Evolutionary conservation across 75 land plant genomes (phyloP), one percentile per base, ranked within the genome.

Genomic region (Cryptomeria japonica): DNA sequence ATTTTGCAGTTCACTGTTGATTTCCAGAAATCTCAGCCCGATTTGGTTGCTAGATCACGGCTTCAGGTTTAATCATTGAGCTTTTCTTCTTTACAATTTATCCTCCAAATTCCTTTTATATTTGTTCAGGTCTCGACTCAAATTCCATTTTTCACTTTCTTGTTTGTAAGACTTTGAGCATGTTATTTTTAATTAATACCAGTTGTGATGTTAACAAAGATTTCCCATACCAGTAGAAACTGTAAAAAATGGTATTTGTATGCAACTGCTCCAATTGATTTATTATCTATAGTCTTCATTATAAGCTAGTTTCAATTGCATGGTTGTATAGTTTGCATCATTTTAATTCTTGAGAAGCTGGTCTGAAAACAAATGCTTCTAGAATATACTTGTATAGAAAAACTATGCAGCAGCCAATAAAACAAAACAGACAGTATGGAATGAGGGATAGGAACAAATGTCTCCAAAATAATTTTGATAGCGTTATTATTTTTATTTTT

Each of bases 21-120:
- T 72, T 98, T 96, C 55, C 99, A 98, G 83, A 96, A 95, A 88
- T 84, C 88, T 34, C 89, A 96, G 85, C 99, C 99, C 61, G 99
- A 95, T 92, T 91, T 98, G 82, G 97, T 98, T 88, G 95, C 99
- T 76, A 94, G 99, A 87, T 90, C 99, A 87, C 91, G 93, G 86
- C 90, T 98, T 53, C 99, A 98, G 96, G 99, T 97, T 82, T 44
- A 51, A 75, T 34, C 37, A 75, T 75, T 34, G 37, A 12, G 34
- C 37, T 34, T 75, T 51, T 75, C 15, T 32, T 14, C 38, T 34
- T 13, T 34, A 31, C 37, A 64, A 75, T 13, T 75, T 75, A 34
- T 64, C n/a, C 70, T 6, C 31, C n/a, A 64, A 14, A 31, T 41
- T n/a, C 61, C 19, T 34, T 39, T 7, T 44, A 16, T 28, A 73